Base-by-base conservation (phyloP, 768 basidiomycete species). In the Pholiota conissans region DNA sequence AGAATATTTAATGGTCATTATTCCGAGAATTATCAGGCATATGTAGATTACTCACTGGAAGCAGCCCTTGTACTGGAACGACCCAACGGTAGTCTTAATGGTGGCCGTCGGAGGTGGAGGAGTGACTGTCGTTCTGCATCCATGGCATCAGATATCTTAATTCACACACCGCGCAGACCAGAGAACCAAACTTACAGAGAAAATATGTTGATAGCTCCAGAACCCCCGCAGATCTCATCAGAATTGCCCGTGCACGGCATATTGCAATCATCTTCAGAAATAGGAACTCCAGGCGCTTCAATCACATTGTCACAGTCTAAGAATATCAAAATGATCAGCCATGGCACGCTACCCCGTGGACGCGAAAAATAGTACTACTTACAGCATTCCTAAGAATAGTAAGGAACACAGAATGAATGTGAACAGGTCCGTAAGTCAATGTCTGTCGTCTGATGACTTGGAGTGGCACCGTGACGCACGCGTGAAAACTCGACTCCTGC, bases 261-360 rank as follows among this genome's bases (percentile, higher is more conserved):
- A 61, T 78, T 79, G 64, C 88, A 90, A 5, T 65, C 56, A 28
- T 76, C 69, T 7, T 78, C 76, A 27, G 10, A 74, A 68, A 3
- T 77, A 80, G 22, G 77, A 76, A 59, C 78, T 72, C 32, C 73
- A 65, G 42, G 60, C 30, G 60, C 57, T 46, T 61, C 60, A 20
- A 89, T 75, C 29, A 61, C 64, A 63, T 89, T 80, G 51, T 82
- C 87, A 61, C 88, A 90, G 65, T 87, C 87, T 89, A 61, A 46
- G 34, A 56, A 42, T 58, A 35, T 49, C 55, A 29, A 54, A 24
- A 56, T 39, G 28, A 30, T 50, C 24, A 48, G 18, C 22, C 29
- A n/a, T n/a, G n/a, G 18, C 8, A 13, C 22, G 7, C 1, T 30
- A 10, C 4, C 13, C 10, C 14, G 7, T 8, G 11, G 5, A 32